Percentiles rank a stretch among this genome's conserved stretches.
phyloP scores from a whole-genome alignment of 169 alveolate genomes.

The Theileria annulata region DNA sequence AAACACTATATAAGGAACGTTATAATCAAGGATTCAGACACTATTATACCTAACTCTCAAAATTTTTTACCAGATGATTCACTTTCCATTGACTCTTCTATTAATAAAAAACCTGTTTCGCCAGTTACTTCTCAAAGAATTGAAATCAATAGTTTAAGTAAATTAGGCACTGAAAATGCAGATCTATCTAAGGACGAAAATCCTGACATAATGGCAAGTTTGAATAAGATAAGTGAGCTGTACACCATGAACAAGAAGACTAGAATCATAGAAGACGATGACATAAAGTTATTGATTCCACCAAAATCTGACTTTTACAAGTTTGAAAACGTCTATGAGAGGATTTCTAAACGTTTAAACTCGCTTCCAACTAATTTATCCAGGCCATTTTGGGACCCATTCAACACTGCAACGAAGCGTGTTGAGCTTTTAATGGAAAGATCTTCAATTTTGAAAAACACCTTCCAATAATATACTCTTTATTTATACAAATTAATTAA shows the following conservation, averaged over 20 bases:
- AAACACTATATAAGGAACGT: constrained; percentile 67
- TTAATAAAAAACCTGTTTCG: not conserved
- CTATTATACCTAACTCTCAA: not conserved
- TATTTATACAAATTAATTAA: not conserved
- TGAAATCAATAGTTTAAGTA: not conserved
- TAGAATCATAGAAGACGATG: not conserved
- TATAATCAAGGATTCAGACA: constrained; percentile 29
- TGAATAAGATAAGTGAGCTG: not conserved
- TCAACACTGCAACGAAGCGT: constrained; percentile 37
- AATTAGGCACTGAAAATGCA: not conserved
- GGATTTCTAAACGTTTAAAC: constrained; percentile 12
- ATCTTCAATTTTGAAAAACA: constrained; percentile 19
- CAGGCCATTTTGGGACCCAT: constrained; percentile 46
- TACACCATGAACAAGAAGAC: not conserved
- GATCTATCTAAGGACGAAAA: not conserved
- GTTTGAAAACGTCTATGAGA: constrained; percentile 2
- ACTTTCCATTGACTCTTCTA: not conserved
- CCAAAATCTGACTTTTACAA: constrained; percentile 29
- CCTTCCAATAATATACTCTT: not conserved
- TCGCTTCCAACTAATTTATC: constrained; percentile 28
- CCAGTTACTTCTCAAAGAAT: not conserved
- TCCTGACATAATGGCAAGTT: not conserved
- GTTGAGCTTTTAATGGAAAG: constrained; percentile 34
- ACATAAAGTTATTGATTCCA: not conserved
- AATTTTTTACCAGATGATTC: not conserved